These are phyloP conservation scores for Aspergillus sclerotioniger DNA, from an alignment of 495 filamentous ascomycete species.

Conservation along the genomic window DNA sequence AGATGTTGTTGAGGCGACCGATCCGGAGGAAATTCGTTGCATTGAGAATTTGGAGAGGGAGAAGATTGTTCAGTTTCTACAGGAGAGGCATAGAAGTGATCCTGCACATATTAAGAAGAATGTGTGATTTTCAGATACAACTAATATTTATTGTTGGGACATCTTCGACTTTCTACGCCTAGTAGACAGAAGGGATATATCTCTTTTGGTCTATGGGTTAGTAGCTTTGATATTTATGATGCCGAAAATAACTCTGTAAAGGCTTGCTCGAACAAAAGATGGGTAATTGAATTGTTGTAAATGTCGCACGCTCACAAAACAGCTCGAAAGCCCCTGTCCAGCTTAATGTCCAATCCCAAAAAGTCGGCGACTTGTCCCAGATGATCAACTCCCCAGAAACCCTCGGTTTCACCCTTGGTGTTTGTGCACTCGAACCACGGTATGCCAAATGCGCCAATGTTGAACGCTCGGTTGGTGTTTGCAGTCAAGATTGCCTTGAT, in stretches of 20 bases:
- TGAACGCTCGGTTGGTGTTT: slow-evolving; percentile 60
- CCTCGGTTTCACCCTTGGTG: slow-evolving; percentile 54
- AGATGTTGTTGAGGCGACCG: background rate
- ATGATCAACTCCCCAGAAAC: slow-evolving; percentile 71
- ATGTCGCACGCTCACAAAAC: slow-evolving; percentile 17
- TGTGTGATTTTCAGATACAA: background rate
- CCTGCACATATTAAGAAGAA: slow-evolving; percentile 10
- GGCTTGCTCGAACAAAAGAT: background rate
- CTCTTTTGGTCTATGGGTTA: no score
- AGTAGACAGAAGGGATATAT: no score
- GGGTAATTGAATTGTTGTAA: background rate
- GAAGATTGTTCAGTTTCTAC: slow-evolving; percentile 33
- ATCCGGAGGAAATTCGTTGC: slow-evolving; percentile 17
- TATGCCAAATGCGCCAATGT: slow-evolving; percentile 65
- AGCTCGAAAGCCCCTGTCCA: slow-evolving; percentile 32
- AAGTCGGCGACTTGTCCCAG: slow-evolving; percentile 62
- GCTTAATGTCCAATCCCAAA: slow-evolving; percentile 50
- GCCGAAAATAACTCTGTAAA: no score
- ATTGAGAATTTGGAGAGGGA: slow-evolving; percentile 33
- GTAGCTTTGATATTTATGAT: no score
- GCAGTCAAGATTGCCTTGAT: slow-evolving; percentile 51
- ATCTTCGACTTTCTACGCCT: no score
- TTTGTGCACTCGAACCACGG: slow-evolving; percentile 71
- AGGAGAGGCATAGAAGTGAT: slow-evolving; percentile 29
- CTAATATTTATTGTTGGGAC: no score